A percentile compares a stretch with the other conserved stretches of the same genome.
Evolutionary conservation across 139 green algal species (phyloP).

Genomic region (Pycnococcus provasolii): DNA sequence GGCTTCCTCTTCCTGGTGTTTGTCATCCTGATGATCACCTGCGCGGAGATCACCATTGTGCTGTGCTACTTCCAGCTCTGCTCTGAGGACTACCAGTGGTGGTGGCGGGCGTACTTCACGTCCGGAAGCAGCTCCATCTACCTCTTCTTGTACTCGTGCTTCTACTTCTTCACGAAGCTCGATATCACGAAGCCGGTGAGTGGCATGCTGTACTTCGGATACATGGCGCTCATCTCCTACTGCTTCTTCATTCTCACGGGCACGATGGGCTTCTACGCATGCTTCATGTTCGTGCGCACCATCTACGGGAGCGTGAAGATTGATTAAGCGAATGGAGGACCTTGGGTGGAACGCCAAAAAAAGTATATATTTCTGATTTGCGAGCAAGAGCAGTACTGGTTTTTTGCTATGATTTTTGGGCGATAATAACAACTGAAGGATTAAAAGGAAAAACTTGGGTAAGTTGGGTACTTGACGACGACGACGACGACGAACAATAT

Average conservation of each 20-base stretch:
- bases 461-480: too few species aligned
- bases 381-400: too few species aligned
- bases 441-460: too few species aligned
- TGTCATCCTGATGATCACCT: slow-evolving; percentile 92
- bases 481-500: too few species aligned
- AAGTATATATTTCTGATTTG: too few species aligned
- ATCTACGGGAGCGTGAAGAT: slow-evolving; percentile 94
- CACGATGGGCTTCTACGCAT: slow-evolving; percentile 90
- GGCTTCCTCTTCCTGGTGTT: slow-evolving; percentile 95
- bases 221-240: slow-evolving; percentile 88
- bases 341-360: too few species aligned
- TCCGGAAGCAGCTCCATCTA: slow-evolving; percentile 81
- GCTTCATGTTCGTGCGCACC: slow-evolving; percentile 71
- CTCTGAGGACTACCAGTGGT: slow-evolving; percentile 89
- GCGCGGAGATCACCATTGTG: slow-evolving; percentile 97
- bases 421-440: too few species aligned
- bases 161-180: slow-evolving; percentile 96
- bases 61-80: slow-evolving; percentile 90
- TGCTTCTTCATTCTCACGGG: slow-evolving; percentile 75
- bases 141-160: slow-evolving; percentile 88
- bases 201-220: slow-evolving; percentile 85
- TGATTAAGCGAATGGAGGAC: slow-evolving; percentile 48
- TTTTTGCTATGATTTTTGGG: too few species aligned
- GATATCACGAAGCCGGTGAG: slow-evolving; percentile 84
- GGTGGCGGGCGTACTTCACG: slow-evolving; percentile 90